phyloP scores from a whole-genome alignment of 768 basidiomycete genomes.

The Boletus sensibilis region DNA sequence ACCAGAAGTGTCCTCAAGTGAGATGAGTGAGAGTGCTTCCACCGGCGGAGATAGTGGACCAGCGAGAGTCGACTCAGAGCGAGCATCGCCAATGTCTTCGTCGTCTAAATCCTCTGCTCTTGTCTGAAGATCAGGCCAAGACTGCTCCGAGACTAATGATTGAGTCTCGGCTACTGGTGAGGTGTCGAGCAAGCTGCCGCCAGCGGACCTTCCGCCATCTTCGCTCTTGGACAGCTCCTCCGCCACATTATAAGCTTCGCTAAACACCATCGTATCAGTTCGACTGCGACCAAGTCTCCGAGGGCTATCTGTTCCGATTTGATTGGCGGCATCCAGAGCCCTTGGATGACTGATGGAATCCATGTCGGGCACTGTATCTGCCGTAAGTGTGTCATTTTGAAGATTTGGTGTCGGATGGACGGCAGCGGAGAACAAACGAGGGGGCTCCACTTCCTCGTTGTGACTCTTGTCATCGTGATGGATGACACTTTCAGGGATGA shows the following conservation, averaged over 20 bases:
- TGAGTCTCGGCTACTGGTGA: conserved; percentile 14
- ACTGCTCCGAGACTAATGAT: background rate
- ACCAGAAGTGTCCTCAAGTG: conserved; percentile 20
- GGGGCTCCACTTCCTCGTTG: conserved; percentile 37
- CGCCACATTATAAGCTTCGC: conserved; percentile 39
- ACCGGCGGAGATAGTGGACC: conserved; percentile 29
- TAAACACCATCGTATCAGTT: conserved; percentile 76
- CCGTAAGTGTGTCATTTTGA: conserved; percentile 12
- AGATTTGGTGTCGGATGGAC: conserved; percentile 31
- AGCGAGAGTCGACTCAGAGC: conserved; percentile 18
- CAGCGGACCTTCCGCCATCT: background rate
- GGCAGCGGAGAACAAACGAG: conserved; percentile 41
- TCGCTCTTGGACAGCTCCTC: conserved; percentile 38
- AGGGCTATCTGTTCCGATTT: conserved; percentile 37
- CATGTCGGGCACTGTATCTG: conserved; percentile 4
- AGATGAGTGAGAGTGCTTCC: conserved; percentile 27
- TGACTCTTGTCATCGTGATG: conserved; percentile 28
- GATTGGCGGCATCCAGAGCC: conserved; percentile 13
- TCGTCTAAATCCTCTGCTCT: conserved; percentile 21
- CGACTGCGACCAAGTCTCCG: conserved; percentile 52
- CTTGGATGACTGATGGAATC: conserved; percentile 20
- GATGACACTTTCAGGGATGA: conserved; percentile 57
- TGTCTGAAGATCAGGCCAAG: conserved; percentile 15
- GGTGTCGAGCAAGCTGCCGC: conserved; percentile 8
- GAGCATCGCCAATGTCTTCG: conserved; percentile 26